phyloP scores from a whole-genome alignment of 192 early-diverging fungal species.

The Mortierella alpina region DNA sequence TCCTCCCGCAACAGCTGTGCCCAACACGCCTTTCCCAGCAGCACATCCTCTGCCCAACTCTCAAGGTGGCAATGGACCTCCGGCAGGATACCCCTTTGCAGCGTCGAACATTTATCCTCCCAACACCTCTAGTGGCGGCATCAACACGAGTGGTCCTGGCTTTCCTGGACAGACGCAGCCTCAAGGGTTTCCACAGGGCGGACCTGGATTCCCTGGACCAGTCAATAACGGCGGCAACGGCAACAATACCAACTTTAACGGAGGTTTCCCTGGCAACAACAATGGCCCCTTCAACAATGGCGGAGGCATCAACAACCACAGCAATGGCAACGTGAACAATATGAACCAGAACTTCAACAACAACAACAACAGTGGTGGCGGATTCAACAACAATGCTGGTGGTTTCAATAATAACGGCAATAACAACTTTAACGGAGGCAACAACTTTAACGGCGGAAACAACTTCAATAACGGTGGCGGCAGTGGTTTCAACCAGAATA shows the following conservation, averaged over 20 bases:
- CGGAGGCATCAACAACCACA: slow-evolving; percentile 24
- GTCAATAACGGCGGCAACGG: neutral
- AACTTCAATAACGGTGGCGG: slow-evolving; percentile 11
- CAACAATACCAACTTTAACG: slow-evolving; percentile 1
- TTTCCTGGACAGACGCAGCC: neutral
- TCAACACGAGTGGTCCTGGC: neutral
- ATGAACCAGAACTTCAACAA: slow-evolving; percentile 14
- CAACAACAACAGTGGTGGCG: neutral
- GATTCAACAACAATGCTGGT: slow-evolving; percentile 14
- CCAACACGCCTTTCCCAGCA: slow-evolving; percentile 23
- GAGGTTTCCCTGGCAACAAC: slow-evolving; percentile 1
- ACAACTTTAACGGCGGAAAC: slow-evolving; percentile 12
- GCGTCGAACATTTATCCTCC: slow-evolving; percentile 23
- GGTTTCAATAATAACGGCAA: slow-evolving; percentile 2
- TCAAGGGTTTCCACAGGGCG: neutral
- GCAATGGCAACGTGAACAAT: slow-evolving; percentile 29
- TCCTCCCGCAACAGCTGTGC: slow-evolving; percentile 6
- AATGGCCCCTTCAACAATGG: slow-evolving; percentile 9
- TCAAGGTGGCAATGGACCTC: slow-evolving; percentile 28
- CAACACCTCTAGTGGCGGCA: slow-evolving; percentile 10
- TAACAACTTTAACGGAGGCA: slow-evolving; percentile 8
- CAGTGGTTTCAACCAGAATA: neutral
- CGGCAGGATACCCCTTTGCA: slow-evolving; percentile 38
- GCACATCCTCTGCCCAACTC: slow-evolving; percentile 25
- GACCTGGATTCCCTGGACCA: neutral